Evolutionary conservation across 176 grass and related monocot species (phyloP).

Genomic region (Musa acuminata): DNA sequence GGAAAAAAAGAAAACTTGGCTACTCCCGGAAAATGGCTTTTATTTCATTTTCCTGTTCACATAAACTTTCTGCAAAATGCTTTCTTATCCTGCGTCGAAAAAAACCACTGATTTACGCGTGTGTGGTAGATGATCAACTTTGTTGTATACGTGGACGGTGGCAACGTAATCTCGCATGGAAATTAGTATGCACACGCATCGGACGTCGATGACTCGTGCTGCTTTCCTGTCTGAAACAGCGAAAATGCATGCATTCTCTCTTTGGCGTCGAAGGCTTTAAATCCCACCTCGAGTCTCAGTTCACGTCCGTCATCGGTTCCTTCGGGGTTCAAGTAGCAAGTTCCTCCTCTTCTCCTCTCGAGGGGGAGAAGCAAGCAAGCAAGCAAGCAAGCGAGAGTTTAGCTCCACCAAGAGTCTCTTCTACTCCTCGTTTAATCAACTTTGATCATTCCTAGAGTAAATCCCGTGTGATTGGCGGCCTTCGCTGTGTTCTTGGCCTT

Average conservation of each 20-base stretch:
- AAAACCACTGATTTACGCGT: background rate
- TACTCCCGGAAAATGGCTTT: no score
- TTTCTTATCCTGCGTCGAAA: background rate
- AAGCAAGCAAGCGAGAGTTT: no score
- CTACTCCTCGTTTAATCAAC: background rate
- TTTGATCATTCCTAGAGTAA: background rate
- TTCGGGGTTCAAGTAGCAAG: no score
- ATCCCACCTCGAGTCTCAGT: background rate
- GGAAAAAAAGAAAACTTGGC: no score
- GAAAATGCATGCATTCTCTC: background rate
- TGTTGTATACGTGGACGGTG: background rate
- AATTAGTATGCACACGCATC: background rate
- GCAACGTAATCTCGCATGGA: background rate
- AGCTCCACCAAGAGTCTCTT: background rate
- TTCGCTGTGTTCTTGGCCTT: background rate
- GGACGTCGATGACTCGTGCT: no score
- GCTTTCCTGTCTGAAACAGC: background rate
- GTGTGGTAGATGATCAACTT: background rate
- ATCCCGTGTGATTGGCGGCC: background rate
- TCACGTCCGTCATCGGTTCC: background rate
- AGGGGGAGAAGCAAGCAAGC: background rate
- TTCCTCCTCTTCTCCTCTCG: no score
- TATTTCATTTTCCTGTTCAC: no score
- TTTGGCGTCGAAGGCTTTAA: background rate
- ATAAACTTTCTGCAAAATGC: background rate